Base-by-base conservation (phyloP, 2,329 filamentous ascomycete genomes). In the Aspergillus pseudoglaucus region DNA sequence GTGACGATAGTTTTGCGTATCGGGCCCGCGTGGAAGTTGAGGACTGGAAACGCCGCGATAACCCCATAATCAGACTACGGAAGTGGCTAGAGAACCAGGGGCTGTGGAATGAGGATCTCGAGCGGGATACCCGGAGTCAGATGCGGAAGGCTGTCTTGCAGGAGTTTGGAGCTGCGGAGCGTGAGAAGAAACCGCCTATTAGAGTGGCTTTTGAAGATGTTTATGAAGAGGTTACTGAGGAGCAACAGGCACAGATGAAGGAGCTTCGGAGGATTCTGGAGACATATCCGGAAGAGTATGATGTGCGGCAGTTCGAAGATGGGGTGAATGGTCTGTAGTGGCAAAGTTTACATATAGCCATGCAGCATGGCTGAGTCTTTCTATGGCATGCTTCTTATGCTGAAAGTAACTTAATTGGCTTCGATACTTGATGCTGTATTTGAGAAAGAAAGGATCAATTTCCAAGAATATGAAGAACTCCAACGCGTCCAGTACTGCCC, bases 1-100 rank as follows among this genome's bases (percentile, higher is more conserved):
- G 87, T 0, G 93, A 98, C 63, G 93, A 98, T 70, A 93, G 87
- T 22, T 98, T 96, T 62, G 93, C 93, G 0, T 98, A 98, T 72
- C 86, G 93, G 7, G 90, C 90, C 1, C 83, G 86, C 22, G 84
- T 96, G 1, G 93, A 98, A 63, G 93, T 98, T 6, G 87, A 95
- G 64, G 88, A 95, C 65, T 95, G 90, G 90, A 95, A 94, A 68
- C 68, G 89, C 0, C 77, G 90, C 10, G 90, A 95, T 63, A 95
- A 95, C 61, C 90, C 90, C 1, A 85, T 95, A 44, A 89, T 87
- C 2, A 79, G 90, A 10, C 65, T 95, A 47, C 79, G 90, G 18
- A 95, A 95, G 73, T 98, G 89, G 80, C 83, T 98, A 72, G 91
- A 98, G 69, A 78, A 81, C 7, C 82, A 84, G 57, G 83, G 83